phyloP scores from a whole-genome alignment of 2,329 filamentous ascomycete species.

The Colletotrichum nymphaeae region DNA sequence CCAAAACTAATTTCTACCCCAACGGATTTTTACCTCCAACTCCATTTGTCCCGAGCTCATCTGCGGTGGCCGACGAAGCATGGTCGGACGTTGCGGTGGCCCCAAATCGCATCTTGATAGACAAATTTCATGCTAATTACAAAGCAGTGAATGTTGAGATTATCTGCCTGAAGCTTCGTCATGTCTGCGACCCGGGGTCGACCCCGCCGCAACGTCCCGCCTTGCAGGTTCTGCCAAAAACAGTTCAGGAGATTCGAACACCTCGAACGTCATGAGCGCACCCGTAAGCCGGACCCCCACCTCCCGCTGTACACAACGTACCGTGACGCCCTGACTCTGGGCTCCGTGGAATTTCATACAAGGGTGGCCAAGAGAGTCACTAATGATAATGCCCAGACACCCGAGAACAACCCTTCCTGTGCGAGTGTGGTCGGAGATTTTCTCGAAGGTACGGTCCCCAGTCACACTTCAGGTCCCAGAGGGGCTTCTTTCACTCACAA shows the following conservation, averaged over 20 bases:
- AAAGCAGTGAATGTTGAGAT: not conserved
- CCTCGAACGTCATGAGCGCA: slow-evolving; percentile 45
- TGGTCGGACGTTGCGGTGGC: not conserved
- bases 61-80: too few species aligned
- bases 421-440: slow-evolving; percentile 44
- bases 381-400: slow-evolving; percentile 42
- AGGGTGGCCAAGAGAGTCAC: too few species aligned
- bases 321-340: too few species aligned
- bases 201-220: slow-evolving; percentile 22
- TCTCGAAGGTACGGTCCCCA: slow-evolving; percentile 40
- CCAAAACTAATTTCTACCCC: not conserved
- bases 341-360: too few species aligned
- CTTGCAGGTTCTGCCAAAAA: slow-evolving; percentile 45
- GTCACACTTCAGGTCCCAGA: too few species aligned
- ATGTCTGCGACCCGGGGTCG: not conserved
- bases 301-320: too few species aligned
- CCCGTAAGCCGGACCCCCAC: slow-evolving; percentile 36
- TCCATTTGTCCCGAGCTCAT: too few species aligned
- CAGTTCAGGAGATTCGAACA: slow-evolving; percentile 47
- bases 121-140: not conserved
- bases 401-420: slow-evolving; percentile 45
- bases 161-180: too few species aligned
- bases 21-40: not conserved
- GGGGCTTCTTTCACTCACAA: not conserved
- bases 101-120: not conserved